Evolutionary conservation across 768 basidiomycete species (phyloP).

Genomic region (Heimioporus sp.): DNA sequence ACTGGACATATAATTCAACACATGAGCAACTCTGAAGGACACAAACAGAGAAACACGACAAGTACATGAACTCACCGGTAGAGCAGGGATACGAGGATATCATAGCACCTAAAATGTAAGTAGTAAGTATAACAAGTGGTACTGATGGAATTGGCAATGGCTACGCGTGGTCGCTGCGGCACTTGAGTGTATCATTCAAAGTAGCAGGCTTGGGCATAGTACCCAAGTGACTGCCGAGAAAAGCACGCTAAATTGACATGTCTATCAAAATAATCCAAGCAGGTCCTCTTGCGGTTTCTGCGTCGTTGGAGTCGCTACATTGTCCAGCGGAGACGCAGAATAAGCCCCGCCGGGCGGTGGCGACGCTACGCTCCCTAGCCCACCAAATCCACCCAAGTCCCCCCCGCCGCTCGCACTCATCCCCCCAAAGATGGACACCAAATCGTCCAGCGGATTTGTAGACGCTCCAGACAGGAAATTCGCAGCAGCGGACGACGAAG

Average conservation of each 20-base stretch:
- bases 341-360: conserved; percentile 5
- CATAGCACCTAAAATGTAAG: too few species aligned
- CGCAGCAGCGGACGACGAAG: conserved; percentile 70
- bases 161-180: too few species aligned
- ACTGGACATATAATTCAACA: too few species aligned
- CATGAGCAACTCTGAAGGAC: too few species aligned
- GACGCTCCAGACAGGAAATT: conserved; percentile 78
- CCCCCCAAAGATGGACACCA: conserved; percentile 88
- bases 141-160: too few species aligned
- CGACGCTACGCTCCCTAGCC: conserved; percentile 11
- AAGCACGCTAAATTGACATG: neutral
- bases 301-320: conserved; percentile 15
- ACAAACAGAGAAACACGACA: too few species aligned
- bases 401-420: conserved; percentile 31
- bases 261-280: conserved; percentile 50
- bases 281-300: conserved; percentile 49
- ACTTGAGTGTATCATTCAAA: too few species aligned
- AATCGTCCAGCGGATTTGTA: conserved; percentile 86
- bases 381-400: conserved; percentile 13
- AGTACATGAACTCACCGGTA: too few species aligned
- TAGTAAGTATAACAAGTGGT: too few species aligned
- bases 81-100: too few species aligned
- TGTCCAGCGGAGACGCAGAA: conserved; percentile 21
- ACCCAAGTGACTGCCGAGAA: too few species aligned
- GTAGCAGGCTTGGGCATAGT: too few species aligned